These are phyloP conservation scores for Diphasiastrum complanatum DNA, from an alignment of 83 land plant genomes.

Conservation along the genomic window DNA sequence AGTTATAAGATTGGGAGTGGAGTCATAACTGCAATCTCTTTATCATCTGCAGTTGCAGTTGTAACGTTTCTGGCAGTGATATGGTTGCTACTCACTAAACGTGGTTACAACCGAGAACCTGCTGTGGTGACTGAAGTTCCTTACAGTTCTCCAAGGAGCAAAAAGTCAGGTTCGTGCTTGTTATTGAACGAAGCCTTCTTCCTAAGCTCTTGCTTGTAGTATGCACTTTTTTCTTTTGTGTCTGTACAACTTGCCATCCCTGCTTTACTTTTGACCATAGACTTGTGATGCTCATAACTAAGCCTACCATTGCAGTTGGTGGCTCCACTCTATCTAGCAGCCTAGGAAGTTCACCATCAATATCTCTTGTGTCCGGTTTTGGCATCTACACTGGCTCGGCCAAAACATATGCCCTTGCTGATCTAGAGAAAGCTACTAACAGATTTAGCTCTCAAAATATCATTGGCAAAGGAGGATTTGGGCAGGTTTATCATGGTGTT, in stretches of 20 bases:
- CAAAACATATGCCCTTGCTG: slow-evolving; percentile 45
- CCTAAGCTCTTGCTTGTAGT: too few species aligned
- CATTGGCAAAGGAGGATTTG: slow-evolving; percentile 85
- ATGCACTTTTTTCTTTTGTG: too few species aligned
- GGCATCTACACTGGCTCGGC: slow-evolving; percentile 55
- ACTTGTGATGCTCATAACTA: too few species aligned
- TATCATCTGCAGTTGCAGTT: slow-evolving; percentile 51
- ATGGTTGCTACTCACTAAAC: slow-evolving; percentile 41
- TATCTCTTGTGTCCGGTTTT: slow-evolving; percentile 41
- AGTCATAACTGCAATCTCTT: slow-evolving; percentile 43
- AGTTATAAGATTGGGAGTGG: slow-evolving; percentile 29
- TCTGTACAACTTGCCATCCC: too few species aligned
- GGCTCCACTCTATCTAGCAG: slow-evolving; percentile 36
- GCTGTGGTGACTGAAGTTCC: slow-evolving; percentile 20
- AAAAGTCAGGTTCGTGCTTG: slow-evolving; percentile 27
- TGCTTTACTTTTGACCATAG: too few species aligned
- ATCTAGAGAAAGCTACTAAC: slow-evolving; percentile 60
- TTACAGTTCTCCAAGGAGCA: slow-evolving; percentile 16
- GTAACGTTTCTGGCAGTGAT: slow-evolving; percentile 32
- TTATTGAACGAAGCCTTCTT: slow-evolving; percentile 5
- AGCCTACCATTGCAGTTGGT: slow-evolving; percentile 23
- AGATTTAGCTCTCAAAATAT: slow-evolving; percentile 52
- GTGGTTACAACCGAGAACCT: slow-evolving; percentile 18
- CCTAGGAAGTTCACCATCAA: slow-evolving; percentile 41
- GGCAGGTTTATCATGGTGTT: slow-evolving; percentile 56